These are phyloP conservation scores for Scorias spongiosa DNA, from an alignment of 2,329 filamentous ascomycete genomes.

Conservation along the genomic window DNA sequence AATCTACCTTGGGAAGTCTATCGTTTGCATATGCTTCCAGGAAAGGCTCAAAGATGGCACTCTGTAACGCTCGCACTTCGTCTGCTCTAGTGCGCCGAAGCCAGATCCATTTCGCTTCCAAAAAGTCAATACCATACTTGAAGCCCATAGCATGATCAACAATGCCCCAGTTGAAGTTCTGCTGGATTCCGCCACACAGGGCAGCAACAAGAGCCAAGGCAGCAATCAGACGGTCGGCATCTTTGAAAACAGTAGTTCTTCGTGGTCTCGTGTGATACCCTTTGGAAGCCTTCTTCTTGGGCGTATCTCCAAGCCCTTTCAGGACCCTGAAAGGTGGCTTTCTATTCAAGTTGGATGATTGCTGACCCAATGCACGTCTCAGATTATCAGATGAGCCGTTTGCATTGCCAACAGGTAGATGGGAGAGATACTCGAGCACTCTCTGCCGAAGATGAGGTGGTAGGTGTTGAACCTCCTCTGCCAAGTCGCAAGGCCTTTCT, in stretches of 20 bases:
- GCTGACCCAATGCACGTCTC: no score
- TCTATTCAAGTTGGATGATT: no score
- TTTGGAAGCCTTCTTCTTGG: neutral
- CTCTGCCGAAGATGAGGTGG: no score
- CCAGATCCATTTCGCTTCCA: conserved; percentile 3
- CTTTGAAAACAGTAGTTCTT: conserved; percentile 10
- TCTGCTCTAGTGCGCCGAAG: conserved; percentile 22
- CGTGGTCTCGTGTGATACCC: neutral
- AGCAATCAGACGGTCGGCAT: conserved; percentile 17
- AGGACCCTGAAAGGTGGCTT: no score
- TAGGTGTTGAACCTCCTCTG: no score
- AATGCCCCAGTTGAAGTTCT: conserved; percentile 25
- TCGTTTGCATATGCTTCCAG: conserved; percentile 49
- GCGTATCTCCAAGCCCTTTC: neutral
- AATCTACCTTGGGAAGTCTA: conserved; percentile 47
- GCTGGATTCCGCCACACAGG: conserved; percentile 22
- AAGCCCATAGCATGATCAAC: conserved; percentile 26
- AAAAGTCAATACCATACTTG: conserved; percentile 21
- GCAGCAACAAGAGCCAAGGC: conserved; percentile 18
- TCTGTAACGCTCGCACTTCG: conserved; percentile 17
- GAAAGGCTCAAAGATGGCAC: conserved; percentile 51
- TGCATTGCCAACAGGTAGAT: no score
- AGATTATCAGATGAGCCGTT: no score
- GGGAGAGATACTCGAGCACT: no score
- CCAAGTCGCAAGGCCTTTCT: no score